Conservation (phyloP, 2,329 filamentous ascomycete genomes). For the Aspergillus nomiae region DNA sequence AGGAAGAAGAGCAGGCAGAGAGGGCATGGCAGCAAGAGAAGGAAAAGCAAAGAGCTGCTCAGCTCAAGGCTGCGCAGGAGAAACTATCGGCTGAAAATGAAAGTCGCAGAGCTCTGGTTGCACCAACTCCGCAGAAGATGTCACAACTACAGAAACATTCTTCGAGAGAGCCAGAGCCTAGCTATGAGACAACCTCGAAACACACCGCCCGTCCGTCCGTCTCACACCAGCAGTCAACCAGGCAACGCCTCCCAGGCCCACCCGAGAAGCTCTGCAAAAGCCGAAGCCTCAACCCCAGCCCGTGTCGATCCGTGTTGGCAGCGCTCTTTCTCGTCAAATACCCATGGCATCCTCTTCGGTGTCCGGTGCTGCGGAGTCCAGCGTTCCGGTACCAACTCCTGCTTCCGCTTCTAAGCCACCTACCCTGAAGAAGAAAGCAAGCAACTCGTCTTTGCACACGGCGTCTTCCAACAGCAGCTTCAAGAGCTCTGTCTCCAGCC, state of each 20-base stretch:
- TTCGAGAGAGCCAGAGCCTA: slow-evolving; percentile 34
- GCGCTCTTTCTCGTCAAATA: slow-evolving; percentile 48
- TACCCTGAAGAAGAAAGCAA: slow-evolving; percentile 63
- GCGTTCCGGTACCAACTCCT: slow-evolving; percentile 49
- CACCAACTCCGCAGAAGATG: slow-evolving; percentile 29
- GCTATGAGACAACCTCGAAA: slow-evolving; percentile 30
- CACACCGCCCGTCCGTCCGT: slow-evolving; percentile 23
- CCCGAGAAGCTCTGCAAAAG: slow-evolving; percentile 46
- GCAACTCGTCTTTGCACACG: slow-evolving; percentile 65
- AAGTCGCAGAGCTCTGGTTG: slow-evolving; percentile 25
- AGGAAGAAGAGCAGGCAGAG: slow-evolving; percentile 31
- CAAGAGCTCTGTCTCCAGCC: slow-evolving; percentile 63
- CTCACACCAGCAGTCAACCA: slow-evolving; percentile 27
- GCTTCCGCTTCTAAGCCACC: slow-evolving; percentile 50
- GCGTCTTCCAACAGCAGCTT: slow-evolving; percentile 58
- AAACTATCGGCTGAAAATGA: slow-evolving; percentile 39
- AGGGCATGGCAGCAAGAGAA: slow-evolving; percentile 10
- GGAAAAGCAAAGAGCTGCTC: slow-evolving; percentile 26
- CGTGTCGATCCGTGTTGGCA: slow-evolving; percentile 53
- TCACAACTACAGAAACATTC: slow-evolving; percentile 30
- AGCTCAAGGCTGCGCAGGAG: slow-evolving; percentile 26
- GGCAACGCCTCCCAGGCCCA: slow-evolving; percentile 45
- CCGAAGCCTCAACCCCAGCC: slow-evolving; percentile 50
- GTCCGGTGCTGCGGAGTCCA: slow-evolving; percentile 59
- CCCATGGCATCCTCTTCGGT: slow-evolving; percentile 53